phyloP scores from a whole-genome alignment of 2,329 filamentous ascomycete genomes.

The Venturia pyrina region DNA sequence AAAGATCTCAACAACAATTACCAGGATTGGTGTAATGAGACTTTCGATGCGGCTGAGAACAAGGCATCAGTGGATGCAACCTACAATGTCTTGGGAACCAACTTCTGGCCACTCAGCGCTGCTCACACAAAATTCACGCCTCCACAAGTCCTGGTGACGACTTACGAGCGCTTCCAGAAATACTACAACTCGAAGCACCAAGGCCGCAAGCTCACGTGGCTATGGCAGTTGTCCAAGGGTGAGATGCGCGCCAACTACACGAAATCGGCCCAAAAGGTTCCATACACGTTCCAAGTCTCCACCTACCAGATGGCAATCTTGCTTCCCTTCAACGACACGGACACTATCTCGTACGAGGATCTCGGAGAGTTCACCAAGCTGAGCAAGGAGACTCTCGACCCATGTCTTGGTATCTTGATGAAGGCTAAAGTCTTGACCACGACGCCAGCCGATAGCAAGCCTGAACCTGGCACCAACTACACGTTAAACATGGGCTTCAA shows the following conservation, averaged over 20 bases:
- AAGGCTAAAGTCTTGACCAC: constrained; percentile 85
- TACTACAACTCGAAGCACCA: constrained; percentile 98
- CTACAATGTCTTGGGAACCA: constrained; percentile 89
- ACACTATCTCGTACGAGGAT: constrained; percentile 77
- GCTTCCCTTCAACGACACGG: constrained; percentile 86
- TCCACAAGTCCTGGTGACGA: constrained; percentile 72
- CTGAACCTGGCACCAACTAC: constrained; percentile 69
- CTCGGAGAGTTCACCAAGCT: constrained; percentile 74
- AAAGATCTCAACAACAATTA: constrained; percentile 91
- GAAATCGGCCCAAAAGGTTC: constrained; percentile 64
- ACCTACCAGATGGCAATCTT: constrained; percentile 97
- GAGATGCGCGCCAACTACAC: constrained; percentile 91
- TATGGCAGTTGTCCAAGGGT: constrained; percentile 97
- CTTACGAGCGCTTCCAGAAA: constrained; percentile 77
- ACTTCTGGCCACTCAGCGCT: constrained; percentile 89
- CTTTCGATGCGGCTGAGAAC: constrained; percentile 52
- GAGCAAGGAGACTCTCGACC: constrained; percentile 72
- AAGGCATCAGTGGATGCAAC: constrained; percentile 72
- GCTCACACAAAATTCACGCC: constrained; percentile 84
- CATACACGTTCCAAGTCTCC: constrained; percentile 94
- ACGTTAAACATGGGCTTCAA: constrained; percentile 90
- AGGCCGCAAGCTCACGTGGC: constrained; percentile 91
- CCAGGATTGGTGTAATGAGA: constrained; percentile 62
- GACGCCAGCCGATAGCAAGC: constrained; percentile 62
- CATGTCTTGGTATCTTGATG: constrained; percentile 73